These are phyloP conservation scores for Haplosporangium gracile DNA, from an alignment of 192 early-diverging fungal genomes.

Conservation along the genomic window DNA sequence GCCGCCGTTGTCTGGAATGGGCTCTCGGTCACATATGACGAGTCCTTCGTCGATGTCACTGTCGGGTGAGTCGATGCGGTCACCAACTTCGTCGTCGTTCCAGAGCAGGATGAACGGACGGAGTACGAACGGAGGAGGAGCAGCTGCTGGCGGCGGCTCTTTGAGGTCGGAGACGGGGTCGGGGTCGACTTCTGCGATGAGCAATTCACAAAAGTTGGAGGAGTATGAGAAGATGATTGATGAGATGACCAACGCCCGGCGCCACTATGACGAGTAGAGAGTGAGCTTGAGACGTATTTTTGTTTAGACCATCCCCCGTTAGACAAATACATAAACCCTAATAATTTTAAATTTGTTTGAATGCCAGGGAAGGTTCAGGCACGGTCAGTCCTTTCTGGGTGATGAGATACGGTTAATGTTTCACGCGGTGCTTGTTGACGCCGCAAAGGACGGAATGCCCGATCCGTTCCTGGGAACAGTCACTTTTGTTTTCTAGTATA, in stretches of 20 bases:
- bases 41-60: not conserved
- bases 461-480: too few relatives aligned
- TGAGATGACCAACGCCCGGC: constrained; percentile 36
- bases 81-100: not conserved
- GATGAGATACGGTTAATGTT: too few relatives aligned
- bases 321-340: not conserved
- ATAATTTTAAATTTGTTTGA: not conserved
- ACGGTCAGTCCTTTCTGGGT: too few relatives aligned
- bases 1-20: not conserved
- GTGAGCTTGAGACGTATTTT: not conserved
- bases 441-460: too few relatives aligned
- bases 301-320: not conserved
- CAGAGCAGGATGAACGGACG: not conserved
- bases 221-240: constrained; percentile 53
- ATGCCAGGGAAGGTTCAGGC: too few relatives aligned
- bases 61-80: constrained; percentile 1
- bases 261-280: constrained; percentile 25
- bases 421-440: too few relatives aligned
- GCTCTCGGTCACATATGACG: constrained; percentile 9
- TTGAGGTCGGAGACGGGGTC: not conserved
- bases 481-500: too few relatives aligned
- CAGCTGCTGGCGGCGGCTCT: not conserved
- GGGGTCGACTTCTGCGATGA: not conserved
- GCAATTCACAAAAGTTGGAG: constrained; percentile 35
- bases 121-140: not conserved